Evolutionary conservation across 2,329 filamentous ascomycete species (phyloP), one percentile per base, ranked within the genome.

Genomic region (Botrytis pseudocinerea): DNA sequence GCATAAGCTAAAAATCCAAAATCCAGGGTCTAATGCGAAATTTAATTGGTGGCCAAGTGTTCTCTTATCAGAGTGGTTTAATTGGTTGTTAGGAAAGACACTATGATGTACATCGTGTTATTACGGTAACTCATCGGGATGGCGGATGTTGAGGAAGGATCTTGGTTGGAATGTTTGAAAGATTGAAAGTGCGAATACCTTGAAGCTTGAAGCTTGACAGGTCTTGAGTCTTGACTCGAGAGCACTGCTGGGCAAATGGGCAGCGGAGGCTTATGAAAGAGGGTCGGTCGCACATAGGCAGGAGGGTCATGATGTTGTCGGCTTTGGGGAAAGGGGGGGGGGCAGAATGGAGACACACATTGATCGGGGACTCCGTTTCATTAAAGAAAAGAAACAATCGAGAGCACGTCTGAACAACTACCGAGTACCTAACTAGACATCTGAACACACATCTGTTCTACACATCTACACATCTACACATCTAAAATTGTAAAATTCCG

Each of bases 21-120:
- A 40, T 40, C 46, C 28, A 35, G 46, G 46, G 46, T n/a, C 32
- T 14, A 6, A 9, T 20, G 38, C 35, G 22, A 14, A 4, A 3
- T 68, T 40, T 68, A 2, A 68, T 68, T 68, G 64, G 64, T 51
- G 2, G 64, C 44, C 46, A 68, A 54, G 32, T n/a, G 4, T 54
- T 28, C 4, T 28, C 64, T 68, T 68, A 68, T 68, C 64, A 54
- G 64, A 54, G 64, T 5, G 2, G 20, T 22, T 3, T 54, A 0
- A 68, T 68, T 68, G 64, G 64, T 22, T 28, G 6, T 22, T 40
- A 10, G 46, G 22, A 66, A 14, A 32, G 18, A n/a, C 22, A 66
- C 28, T 25, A 46, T 51, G 63, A 66, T 46, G 63, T 51, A 38
- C 38, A 38, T 38, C 38, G 38, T 38, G 38, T 65, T 65, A n/a